Percentiles rank a stretch among this genome's conserved stretches.
These are phyloP conservation scores for Chamaecyparis obtusa DNA, from an alignment of 75 land plant species.

Conservation along the genomic window DNA sequence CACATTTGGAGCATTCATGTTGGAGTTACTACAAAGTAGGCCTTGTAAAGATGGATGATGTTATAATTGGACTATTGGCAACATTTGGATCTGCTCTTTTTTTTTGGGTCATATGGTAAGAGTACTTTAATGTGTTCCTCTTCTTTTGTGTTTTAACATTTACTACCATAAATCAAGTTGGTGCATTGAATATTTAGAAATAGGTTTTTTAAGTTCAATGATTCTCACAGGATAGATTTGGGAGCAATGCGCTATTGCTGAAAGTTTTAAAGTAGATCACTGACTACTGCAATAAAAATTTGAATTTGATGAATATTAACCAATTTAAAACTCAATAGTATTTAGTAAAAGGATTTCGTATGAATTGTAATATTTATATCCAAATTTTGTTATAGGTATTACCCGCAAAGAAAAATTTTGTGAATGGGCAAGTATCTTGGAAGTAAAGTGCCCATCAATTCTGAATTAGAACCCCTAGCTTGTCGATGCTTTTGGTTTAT, in stretches of 20 bases:
- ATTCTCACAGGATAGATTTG: too few relatives aligned
- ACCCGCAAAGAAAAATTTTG: not conserved
- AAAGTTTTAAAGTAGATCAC: not conserved
- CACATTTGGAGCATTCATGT: too few relatives aligned
- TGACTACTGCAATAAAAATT: not conserved
- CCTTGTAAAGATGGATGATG: not conserved
- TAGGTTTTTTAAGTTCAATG: too few relatives aligned
- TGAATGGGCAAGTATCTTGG: too few relatives aligned
- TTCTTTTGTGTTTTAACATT: not conserved
- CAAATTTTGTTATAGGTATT: too few relatives aligned
- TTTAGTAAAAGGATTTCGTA: not conserved
- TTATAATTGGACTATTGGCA: not conserved
- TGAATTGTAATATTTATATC: not conserved
- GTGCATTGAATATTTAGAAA: not conserved
- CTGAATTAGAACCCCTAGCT: not conserved
- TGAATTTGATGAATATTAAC: not conserved
- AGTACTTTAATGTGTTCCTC: not conserved
- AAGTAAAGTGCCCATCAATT: too few relatives aligned
- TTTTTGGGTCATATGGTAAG: conserved; percentile 6
- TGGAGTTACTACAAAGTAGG: not conserved
- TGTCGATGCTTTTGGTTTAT: too few relatives aligned
- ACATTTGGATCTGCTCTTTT: not conserved
- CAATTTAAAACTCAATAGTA: not conserved
- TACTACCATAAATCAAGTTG: not conserved
- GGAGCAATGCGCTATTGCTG: too few relatives aligned